A percentile compares a stretch with the other conserved stretches of the same genome.
These are phyloP conservation scores for Curvularia sp. DNA, from an alignment of 2,329 filamentous ascomycete genomes.

Conservation along the genomic window DNA sequence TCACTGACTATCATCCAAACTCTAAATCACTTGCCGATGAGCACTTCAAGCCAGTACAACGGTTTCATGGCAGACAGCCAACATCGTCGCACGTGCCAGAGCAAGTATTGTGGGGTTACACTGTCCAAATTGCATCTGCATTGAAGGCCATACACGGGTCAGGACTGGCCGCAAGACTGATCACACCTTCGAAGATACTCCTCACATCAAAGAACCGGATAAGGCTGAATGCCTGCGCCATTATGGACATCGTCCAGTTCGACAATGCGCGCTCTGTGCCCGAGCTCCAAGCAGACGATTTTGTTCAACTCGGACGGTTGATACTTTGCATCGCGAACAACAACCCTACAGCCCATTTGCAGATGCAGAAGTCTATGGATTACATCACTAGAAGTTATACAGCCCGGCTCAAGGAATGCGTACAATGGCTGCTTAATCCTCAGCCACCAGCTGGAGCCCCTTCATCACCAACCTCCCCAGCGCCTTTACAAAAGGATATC, in stretches of 20 bases:
- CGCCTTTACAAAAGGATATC: slow-evolving; percentile 68
- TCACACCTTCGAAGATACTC: slow-evolving; percentile 88
- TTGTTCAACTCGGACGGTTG: slow-evolving; percentile 81
- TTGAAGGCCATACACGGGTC: slow-evolving; percentile 83
- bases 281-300: slow-evolving; percentile 87
- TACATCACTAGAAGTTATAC: slow-evolving; percentile 79
- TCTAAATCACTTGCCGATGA: slow-evolving; percentile 89
- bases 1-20: slow-evolving; percentile 90
- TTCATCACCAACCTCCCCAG: slow-evolving; percentile 38
- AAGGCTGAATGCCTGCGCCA: slow-evolving; percentile 83
- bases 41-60: slow-evolving; percentile 63
- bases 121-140: slow-evolving; percentile 88
- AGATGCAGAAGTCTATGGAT: slow-evolving; percentile 74
- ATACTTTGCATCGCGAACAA: slow-evolving; percentile 83
- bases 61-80: slow-evolving; percentile 50
- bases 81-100: slow-evolving; percentile 62
- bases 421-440: slow-evolving; percentile 81
- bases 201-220: slow-evolving; percentile 90
- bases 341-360: slow-evolving; percentile 64
- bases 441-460: slow-evolving; percentile 36
- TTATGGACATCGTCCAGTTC: slow-evolving; percentile 87
- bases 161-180: slow-evolving; percentile 82
- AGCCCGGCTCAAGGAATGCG: slow-evolving; percentile 75
- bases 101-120: slow-evolving; percentile 85
- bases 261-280: slow-evolving; percentile 71